Percentiles rank a stretch among this genome's conserved stretches.
Evolutionary conservation across 2,329 filamentous ascomycete genomes (phyloP).

Genomic region (Tympanopsis confertula): DNA sequence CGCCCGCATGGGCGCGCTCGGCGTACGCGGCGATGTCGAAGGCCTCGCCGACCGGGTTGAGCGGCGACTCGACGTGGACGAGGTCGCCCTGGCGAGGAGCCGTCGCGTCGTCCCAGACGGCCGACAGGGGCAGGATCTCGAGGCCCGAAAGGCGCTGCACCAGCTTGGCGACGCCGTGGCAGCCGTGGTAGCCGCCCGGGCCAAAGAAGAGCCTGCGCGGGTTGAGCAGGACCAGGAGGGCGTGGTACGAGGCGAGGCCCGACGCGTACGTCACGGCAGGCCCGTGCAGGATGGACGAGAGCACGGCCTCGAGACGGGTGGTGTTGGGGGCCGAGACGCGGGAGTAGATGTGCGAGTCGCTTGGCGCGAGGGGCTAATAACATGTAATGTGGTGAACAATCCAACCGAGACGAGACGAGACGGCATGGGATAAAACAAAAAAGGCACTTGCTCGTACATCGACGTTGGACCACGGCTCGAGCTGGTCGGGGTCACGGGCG

Average conservation of each 20-base stretch:
- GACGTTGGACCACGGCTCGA: slow-evolving; percentile 38
- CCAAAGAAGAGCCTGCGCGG: slow-evolving; percentile 74
- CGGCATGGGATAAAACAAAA: not conserved
- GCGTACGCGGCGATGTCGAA: slow-evolving; percentile 64
- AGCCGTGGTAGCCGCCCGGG: slow-evolving; percentile 75
- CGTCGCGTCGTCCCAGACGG: slow-evolving; percentile 59
- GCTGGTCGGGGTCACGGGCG: slow-evolving; percentile 52
- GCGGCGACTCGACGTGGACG: slow-evolving; percentile 82
- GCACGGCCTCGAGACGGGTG: slow-evolving; percentile 73
- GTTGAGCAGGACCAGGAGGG: slow-evolving; percentile 71
- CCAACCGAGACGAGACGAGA: not conserved
- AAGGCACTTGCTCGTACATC: slow-evolving; percentile 32
- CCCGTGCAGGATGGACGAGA: slow-evolving; percentile 60
- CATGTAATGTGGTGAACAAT: slow-evolving; percentile 3
- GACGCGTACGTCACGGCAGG: slow-evolving; percentile 69
- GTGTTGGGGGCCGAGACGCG: slow-evolving; percentile 68
- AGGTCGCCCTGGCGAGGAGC: slow-evolving; percentile 50
- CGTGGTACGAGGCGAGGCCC: slow-evolving; percentile 81
- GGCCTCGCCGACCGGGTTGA: slow-evolving; percentile 82
- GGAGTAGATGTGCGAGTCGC: slow-evolving; percentile 71
- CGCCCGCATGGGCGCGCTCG: slow-evolving; percentile 55
- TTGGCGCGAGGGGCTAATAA: slow-evolving; percentile 31
- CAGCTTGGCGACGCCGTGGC: slow-evolving; percentile 70
- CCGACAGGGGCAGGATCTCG: slow-evolving; percentile 15
- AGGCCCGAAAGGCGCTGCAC: slow-evolving; percentile 67